A percentile compares a stretch with the other conserved stretches of the same genome.
Conservation (phyloP, 2,329 filamentous ascomycete species). For the Sphaceloma murrayae region DNA sequence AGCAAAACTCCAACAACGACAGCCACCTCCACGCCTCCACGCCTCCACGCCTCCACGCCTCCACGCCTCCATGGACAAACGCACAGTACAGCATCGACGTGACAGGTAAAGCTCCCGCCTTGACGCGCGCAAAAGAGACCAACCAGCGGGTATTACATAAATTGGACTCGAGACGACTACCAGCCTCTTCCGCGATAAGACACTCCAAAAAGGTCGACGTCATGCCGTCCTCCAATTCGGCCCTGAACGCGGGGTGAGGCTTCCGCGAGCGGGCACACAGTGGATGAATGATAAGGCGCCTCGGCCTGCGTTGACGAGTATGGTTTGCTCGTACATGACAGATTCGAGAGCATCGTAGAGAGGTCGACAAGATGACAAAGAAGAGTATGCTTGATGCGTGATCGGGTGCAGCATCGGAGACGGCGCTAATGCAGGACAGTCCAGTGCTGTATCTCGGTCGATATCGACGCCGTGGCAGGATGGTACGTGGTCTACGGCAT, state of each 20-base stretch:
- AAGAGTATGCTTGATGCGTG: not conserved
- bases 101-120: no score
- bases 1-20: conserved; percentile 5
- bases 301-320: no score
- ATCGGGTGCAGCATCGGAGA: not conserved
- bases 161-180: not conserved
- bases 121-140: not conserved
- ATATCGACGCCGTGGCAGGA: conserved; percentile 64
- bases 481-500: no score
- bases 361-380: conserved; percentile 16
- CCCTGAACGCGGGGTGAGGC: no score
- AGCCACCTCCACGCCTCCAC: not conserved
- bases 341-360: no score
- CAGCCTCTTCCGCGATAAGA: not conserved
- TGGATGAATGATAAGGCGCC: no score
- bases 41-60: no score
- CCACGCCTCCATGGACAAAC: no score
- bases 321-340: no score
- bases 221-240: no score
- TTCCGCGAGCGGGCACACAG: not conserved
- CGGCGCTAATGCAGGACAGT: not conserved
- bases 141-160: not conserved
- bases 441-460: conserved; percentile 26
- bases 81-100: no score
- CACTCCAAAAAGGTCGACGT: conserved; percentile 1